These are phyloP conservation scores for Suillus cothurnatus DNA, from an alignment of 768 basidiomycete genomes.

Conservation along the genomic window DNA sequence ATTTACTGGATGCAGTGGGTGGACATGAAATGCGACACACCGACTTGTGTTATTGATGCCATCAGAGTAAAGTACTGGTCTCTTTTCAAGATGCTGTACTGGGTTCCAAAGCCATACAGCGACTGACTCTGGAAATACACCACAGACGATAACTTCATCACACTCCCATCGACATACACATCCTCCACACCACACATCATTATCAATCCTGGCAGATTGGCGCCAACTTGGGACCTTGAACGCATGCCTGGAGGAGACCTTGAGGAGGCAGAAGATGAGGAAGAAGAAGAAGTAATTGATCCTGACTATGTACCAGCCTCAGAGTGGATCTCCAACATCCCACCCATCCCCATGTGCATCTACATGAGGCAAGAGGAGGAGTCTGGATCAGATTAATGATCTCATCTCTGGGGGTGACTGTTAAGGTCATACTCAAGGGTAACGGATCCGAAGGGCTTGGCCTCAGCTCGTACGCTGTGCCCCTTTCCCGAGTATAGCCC, in stretches of 20 bases:
- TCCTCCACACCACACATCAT: neutral
- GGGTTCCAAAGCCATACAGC: constrained; percentile 3
- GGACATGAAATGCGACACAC: neutral
- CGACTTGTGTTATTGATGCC: neutral
- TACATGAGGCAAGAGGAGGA: neutral
- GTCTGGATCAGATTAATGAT: neutral
- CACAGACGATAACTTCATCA: neutral
- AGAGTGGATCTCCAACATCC: neutral
- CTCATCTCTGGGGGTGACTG: no score
- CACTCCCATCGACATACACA: neutral
- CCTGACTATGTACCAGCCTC: neutral
- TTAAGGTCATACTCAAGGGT: no score
- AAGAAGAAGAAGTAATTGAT: neutral
- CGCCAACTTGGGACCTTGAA: neutral
- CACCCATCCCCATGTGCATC: neutral
- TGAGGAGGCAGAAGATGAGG: neutral
- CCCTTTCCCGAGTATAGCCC: no score
- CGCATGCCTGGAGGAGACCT: neutral
- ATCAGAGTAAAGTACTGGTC: neutral
- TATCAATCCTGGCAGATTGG: neutral
- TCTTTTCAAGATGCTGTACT: neutral
- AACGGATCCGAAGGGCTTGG: no score
- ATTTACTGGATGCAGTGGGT: no score
- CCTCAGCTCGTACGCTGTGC: no score
- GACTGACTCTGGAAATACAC: constrained; percentile 5